Base-by-base conservation (phyloP, 768 basidiomycete genomes). In the Amanita polypyramis region DNA sequence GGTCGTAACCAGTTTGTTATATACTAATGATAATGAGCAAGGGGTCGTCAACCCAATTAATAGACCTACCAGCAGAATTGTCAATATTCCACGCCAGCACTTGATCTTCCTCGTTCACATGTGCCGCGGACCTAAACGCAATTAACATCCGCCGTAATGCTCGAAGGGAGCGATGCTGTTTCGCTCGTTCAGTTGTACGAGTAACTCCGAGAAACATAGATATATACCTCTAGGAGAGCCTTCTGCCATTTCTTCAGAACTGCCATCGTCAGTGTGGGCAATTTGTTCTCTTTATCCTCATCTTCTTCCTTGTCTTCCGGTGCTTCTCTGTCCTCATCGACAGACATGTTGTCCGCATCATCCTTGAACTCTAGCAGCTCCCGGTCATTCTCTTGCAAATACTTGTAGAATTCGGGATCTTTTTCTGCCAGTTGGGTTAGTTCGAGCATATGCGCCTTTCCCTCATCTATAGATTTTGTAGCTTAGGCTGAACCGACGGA, bases 361-460 rank as follows among this genome's bases (percentile, higher is more conserved):
- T 64, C 70, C 2, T 72, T 76, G 59, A 98, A 98, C 3, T 89
- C 75, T 2, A 99, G 72, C n/a, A 98, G 70, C 47, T 92, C 93
- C 50, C 73, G 70, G 65, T 99, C 96, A 59, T 99, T 93, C 65
- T 98, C 90, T 68, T 94, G 85, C 2, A 99, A 73, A 61, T 94
- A 99, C 66, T 94, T 91, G 82, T 80, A 99, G 68, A 98, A 99
- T 60, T 96, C 95, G n/a, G 95, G 95, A 63, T 99, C 95, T 62
- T 91, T 92, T 65, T 95, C 86, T 1, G 89, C 89, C 30, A 99
- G 76, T 59, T 87, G 82, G 33, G 87, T 82, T 11, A 99, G 75
- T 47, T 95, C 87, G 38, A 80, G 64, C 51, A 91, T 67, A 70
- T 97, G 95, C 4, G 71, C 65, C 45, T 71, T 70, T 19, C 84